Conservation (phyloP, 1,284 basidiomycete species). For the Cystobasidiaceae sp. region DNA sequence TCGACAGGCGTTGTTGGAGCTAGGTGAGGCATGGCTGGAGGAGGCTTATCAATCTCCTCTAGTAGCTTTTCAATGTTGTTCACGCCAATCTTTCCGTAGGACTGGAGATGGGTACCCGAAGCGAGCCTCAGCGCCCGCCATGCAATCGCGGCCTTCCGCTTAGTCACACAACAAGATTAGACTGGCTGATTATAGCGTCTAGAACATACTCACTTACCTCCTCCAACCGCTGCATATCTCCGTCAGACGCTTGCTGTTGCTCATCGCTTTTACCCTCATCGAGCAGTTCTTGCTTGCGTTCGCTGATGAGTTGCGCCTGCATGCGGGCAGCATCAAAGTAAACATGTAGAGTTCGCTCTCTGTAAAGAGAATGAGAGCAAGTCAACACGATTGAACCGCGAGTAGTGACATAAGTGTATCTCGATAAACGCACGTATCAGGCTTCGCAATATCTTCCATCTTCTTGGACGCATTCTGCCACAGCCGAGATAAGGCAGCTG, state of each 20-base stretch:
- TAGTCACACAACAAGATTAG: neutral
- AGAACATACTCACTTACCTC: neutral
- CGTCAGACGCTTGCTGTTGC: neutral
- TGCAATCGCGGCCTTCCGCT: constrained; percentile 28
- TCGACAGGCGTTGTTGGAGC: neutral
- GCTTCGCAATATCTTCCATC: constrained; percentile 32
- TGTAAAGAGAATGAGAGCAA: neutral
- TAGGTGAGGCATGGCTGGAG: neutral
- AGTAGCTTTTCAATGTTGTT: constrained; percentile 31
- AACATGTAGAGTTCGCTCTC: neutral
- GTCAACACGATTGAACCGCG: neutral
- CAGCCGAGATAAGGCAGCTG: constrained; percentile 29
- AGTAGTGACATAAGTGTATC: too few species aligned
- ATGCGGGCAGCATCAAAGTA: constrained; percentile 18
- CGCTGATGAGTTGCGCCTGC: constrained; percentile 1
- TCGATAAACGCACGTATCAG: constrained; percentile 14
- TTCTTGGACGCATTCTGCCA: constrained; percentile 35
- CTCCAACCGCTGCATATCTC: constrained; percentile 9
- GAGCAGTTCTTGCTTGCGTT: constrained; percentile 19
- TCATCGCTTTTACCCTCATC: constrained; percentile 11
- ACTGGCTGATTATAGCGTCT: neutral
- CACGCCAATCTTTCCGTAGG: constrained; percentile 33
- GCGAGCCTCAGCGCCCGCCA: constrained; percentile 36
- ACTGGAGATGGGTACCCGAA: constrained; percentile 25
- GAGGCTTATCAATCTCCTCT: constrained; percentile 19